These are phyloP conservation scores for Dalbergia cultrata DNA, from an alignment of 306 rosid genomes.

Conservation along the genomic window DNA sequence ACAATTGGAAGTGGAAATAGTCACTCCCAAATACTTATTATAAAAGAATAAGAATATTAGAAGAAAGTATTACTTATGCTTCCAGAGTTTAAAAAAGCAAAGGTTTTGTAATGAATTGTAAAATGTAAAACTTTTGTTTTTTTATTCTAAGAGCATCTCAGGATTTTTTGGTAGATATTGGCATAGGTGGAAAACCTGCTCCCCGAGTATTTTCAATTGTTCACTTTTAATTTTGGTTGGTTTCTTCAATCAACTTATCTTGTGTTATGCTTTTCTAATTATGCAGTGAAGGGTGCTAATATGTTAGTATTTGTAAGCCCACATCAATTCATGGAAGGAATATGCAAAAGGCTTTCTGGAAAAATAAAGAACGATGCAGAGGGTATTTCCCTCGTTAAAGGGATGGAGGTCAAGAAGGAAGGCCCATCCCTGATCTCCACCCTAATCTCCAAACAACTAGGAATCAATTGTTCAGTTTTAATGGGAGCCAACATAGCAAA, in stretches of 20 bases:
- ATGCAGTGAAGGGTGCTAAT: conserved; percentile 81
- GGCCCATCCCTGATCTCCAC: conserved; percentile 95
- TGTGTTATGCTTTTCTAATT: conserved; percentile 39
- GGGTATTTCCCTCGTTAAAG: conserved; percentile 90
- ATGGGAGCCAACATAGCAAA: conserved; percentile 97
- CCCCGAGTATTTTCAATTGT: background rate
- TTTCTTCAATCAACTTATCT: background rate
- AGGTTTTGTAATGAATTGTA: too few species aligned
- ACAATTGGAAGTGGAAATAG: too few species aligned
- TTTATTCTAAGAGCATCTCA: too few species aligned
- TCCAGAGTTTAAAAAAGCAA: background rate
- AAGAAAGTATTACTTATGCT: too few species aligned
- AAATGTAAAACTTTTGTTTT: too few species aligned
- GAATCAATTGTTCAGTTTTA: conserved; percentile 83
- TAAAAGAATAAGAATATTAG: background rate
- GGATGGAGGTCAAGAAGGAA: conserved; percentile 97
- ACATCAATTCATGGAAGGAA: conserved; percentile 92
- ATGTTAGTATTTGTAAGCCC: conserved; percentile 96
- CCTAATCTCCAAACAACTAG: conserved; percentile 72
- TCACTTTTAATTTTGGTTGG: background rate
- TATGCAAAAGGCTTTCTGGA: conserved; percentile 76
- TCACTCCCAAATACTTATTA: too few species aligned
- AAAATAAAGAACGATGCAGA: conserved; percentile 72
- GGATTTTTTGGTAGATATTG: too few species aligned
- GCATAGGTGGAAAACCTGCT: too few species aligned